Evolutionary conservation across 768 basidiomycete species (phyloP).

Genomic region (Trametes punicea): DNA sequence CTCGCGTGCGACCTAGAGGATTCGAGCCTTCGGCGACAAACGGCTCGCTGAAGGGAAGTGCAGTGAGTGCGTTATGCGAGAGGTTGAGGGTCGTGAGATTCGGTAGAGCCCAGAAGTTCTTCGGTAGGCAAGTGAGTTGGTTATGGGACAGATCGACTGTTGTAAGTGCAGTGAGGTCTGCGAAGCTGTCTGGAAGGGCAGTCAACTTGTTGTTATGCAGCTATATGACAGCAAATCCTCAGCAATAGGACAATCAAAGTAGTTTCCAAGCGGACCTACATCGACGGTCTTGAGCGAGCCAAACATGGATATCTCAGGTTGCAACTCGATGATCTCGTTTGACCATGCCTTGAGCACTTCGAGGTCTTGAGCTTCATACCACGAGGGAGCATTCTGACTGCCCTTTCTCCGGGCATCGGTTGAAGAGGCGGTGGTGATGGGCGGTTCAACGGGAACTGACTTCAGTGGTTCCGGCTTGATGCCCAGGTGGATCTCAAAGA

Average conservation of each 20-base stretch:
- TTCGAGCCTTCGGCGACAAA: constrained; percentile 36
- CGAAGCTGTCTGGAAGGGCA: constrained; percentile 60
- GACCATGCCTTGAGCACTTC: constrained; percentile 74
- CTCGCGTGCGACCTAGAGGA: constrained; percentile 34
- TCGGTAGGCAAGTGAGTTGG: constrained; percentile 56
- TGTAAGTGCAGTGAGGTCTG: constrained; percentile 64
- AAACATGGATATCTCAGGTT: constrained; percentile 80
- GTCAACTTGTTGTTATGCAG: constrained; percentile 71
- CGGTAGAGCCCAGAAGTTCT: constrained; percentile 65
- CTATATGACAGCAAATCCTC: constrained; percentile 34
- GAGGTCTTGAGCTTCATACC: constrained; percentile 83
- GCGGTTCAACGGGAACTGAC: constrained; percentile 60
- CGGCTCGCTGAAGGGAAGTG: constrained; percentile 60
- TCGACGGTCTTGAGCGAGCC: constrained; percentile 79
- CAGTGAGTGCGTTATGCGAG: constrained; percentile 62
- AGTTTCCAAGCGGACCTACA: constrained; percentile 43
- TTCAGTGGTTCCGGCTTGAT: constrained; percentile 68
- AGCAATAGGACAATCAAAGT: neutral
- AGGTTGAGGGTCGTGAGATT: constrained; percentile 63
- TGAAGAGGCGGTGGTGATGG: constrained; percentile 36
- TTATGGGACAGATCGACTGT: constrained; percentile 76
- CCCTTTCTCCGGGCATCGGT: constrained; percentile 33
- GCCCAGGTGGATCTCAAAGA: constrained; percentile 79
- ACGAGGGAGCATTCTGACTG: constrained; percentile 51
- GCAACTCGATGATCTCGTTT: constrained; percentile 76